Evolutionary conservation across 2,329 filamentous ascomycete species (phyloP), one percentile per base, ranked within the genome.

Genomic region (Penicillium frequentans): DNA sequence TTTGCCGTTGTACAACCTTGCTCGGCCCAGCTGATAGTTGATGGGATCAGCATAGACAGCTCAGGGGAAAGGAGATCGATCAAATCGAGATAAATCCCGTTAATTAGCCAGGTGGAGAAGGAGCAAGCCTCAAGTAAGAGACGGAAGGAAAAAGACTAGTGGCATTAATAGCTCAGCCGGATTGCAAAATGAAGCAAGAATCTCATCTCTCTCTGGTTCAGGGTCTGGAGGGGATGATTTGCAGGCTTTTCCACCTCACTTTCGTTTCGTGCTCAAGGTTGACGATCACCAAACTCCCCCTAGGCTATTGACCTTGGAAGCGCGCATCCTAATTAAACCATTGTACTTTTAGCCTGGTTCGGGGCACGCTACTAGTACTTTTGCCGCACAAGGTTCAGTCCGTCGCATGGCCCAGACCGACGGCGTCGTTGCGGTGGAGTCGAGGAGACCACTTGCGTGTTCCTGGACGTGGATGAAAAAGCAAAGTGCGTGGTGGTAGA

Each of bases 351-450:
- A 45, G 26, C 43, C 42, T 24, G 31, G 29, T 46, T 53, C 23
- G 26, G 39, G 31, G n/a, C 31, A 8, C 21, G 31, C 47, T 37
- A 49, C 29, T 19, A 19, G 47, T 6, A 16, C 10, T 13, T 14
- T 49, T 50, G 43, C 27, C 21, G 29, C 16, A 43, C 59, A 62
- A 64, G 50, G 64, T 67, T 68, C 57, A 61, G 59, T 53, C 64
- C 61, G 65, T 51, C 49, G 55, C 55, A 46, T 61, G 59, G 66
- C 56, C 67, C 63, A 67, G 66, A 64, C 63, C 57, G 59, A 62
- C 58, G 62, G 66, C 60, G 61, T 64, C 51, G 46, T 57, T 35
- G 42, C 58, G 54, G 64, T 65, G 48, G 48, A 42, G 39, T 42
- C 19, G 19, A 9, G 19, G 24, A 26, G 11, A 10, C 26, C n/a